phyloP scores from a whole-genome alignment of 768 basidiomycete genomes.

The Termitomyces sp. region DNA sequence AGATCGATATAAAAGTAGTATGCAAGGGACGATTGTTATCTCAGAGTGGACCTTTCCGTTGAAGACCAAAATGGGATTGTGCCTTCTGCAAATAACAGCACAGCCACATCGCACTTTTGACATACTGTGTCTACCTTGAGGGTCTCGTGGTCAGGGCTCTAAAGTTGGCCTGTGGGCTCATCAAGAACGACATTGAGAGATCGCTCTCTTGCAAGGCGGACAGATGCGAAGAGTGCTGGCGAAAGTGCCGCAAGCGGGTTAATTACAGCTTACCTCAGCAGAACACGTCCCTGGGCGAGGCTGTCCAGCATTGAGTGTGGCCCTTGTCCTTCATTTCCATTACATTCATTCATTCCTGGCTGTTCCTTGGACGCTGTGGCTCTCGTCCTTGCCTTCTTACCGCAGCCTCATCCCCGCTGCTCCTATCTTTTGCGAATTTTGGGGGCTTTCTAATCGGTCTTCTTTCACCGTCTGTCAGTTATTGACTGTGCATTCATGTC shows the following conservation, averaged over 20 bases:
- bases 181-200: not conserved
- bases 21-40: not conserved
- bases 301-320: slow-evolving; percentile 8
- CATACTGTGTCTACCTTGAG: not conserved
- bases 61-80: not conserved
- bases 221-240: not conserved
- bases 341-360: slow-evolving; percentile 4
- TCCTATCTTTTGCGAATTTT: slow-evolving; percentile 1
- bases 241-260: not conserved
- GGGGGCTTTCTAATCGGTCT: not conserved
- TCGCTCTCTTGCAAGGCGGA: not conserved
- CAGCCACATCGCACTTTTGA: slow-evolving; percentile 3
- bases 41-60: not conserved
- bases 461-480: slow-evolving; percentile 5
- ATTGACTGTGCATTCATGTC: slow-evolving; percentile 20
- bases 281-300: slow-evolving; percentile 12
- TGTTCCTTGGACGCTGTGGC: slow-evolving; percentile 10
- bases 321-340: slow-evolving; percentile 10
- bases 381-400: slow-evolving; percentile 4
- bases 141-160: not conserved
- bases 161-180: not conserved
- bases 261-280: slow-evolving; percentile 11
- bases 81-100: not conserved
- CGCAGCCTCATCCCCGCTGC: slow-evolving; percentile 4
- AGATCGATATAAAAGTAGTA: not conserved